Conservation (phyloP, 2,329 filamentous ascomycete genomes). For the Colletotrichum filicis region DNA sequence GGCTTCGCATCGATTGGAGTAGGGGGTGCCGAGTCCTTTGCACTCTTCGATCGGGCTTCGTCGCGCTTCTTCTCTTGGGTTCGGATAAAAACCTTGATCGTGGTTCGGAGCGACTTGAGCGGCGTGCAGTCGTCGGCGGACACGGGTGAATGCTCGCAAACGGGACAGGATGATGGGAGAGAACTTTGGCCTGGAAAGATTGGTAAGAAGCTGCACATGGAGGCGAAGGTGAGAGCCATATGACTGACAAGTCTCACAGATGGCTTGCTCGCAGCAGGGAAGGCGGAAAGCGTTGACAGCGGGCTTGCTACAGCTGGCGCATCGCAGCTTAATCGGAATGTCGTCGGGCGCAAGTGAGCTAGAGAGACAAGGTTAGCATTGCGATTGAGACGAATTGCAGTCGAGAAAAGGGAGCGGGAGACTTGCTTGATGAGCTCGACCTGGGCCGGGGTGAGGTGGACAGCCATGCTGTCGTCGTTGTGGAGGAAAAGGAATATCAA, state of each 20-base stretch:
- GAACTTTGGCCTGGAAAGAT: constrained; percentile 74
- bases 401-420: not conserved
- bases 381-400: not conserved
- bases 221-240: not conserved
- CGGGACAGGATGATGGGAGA: constrained; percentile 83
- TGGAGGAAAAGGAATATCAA: constrained; percentile 24
- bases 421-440: constrained; percentile 68
- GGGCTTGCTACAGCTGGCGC: constrained; percentile 91
- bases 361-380: constrained; percentile 32
- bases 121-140: constrained; percentile 87
- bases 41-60: constrained; percentile 65
- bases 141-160: constrained; percentile 92
- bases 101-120: constrained; percentile 91
- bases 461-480: constrained; percentile 37
- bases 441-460: constrained; percentile 59
- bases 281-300: constrained; percentile 91
- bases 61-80: constrained; percentile 92
- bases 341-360: constrained; percentile 84
- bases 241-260: constrained; percentile 86
- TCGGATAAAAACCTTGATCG: constrained; percentile 89
- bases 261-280: constrained; percentile 94
- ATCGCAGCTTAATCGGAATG: constrained; percentile 95
- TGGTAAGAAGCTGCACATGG: constrained; percentile 29
- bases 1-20: constrained; percentile 55
- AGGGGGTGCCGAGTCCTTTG: constrained; percentile 51